Percentiles rank a stretch among this genome's conserved stretches.
These are phyloP conservation scores for Saccharomycopsis oosterbeekiorum DNA, from an alignment of 805 yeast species.

Conservation along the genomic window DNA sequence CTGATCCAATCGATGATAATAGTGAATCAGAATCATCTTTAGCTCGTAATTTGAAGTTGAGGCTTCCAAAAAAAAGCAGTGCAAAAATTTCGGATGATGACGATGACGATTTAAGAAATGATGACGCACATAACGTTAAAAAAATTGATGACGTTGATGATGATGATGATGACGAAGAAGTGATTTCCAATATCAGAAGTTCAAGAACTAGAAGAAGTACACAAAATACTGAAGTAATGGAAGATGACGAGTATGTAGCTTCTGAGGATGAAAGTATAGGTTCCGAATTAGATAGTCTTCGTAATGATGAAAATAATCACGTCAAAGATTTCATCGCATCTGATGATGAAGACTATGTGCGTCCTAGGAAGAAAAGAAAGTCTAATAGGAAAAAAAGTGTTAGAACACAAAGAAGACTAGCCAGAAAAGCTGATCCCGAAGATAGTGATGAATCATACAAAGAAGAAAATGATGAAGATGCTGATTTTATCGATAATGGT, in stretches of 20 bases:
- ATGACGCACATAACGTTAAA: constrained; percentile 16
- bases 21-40: constrained; percentile 18
- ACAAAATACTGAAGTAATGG: constrained; percentile 32
- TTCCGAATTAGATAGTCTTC: constrained; percentile 8
- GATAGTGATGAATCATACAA: constrained; percentile 24
- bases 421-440: neutral
- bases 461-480: constrained; percentile 21
- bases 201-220: constrained; percentile 23
- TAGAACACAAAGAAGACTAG: constrained; percentile 17
- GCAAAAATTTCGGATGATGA: constrained; percentile 5
- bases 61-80: neutral
- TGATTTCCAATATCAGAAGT: constrained; percentile 4
- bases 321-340: constrained; percentile 23
- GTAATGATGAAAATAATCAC: constrained; percentile 14
- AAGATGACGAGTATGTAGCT: constrained; percentile 21
- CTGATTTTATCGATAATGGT: constrained; percentile 22
- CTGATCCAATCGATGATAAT: constrained; percentile 9
- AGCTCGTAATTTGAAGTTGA: constrained; percentile 19
- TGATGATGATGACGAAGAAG: constrained; percentile 28
- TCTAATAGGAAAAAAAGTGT: constrained; percentile 15
- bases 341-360: constrained; percentile 17
- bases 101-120: constrained; percentile 11
- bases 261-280: constrained; percentile 16
- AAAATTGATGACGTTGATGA: constrained; percentile 23
- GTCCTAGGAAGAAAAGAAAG: constrained; percentile 11